These are phyloP conservation scores for Botrytis deweyae DNA, from an alignment of 2,329 filamentous ascomycete species.

Conservation along the genomic window DNA sequence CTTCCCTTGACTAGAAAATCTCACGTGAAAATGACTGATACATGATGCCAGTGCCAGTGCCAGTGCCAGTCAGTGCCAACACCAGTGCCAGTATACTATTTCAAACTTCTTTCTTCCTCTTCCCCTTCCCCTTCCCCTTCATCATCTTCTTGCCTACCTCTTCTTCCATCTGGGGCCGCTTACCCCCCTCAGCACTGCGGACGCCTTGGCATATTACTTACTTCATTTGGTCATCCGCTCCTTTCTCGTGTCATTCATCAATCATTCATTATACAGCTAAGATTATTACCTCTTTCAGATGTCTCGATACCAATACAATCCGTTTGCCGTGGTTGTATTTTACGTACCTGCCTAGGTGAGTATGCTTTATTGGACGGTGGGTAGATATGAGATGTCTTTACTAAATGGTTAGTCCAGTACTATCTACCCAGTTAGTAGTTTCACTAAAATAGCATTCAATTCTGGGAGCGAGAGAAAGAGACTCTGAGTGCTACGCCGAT, in stretches of 20 bases:
- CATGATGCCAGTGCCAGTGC: not conserved
- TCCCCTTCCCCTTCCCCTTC: not conserved
- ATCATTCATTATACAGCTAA: not conserved
- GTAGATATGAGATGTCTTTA: not conserved
- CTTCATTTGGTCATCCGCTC: no score
- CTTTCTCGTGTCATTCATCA: not conserved
- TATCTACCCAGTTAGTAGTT: not conserved
- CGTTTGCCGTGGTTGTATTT: not conserved
- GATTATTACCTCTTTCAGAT: not conserved
- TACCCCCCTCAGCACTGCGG: not conserved
- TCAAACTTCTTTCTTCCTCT: not conserved
- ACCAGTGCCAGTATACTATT: no score
- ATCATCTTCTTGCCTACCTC: not conserved
- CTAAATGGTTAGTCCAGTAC: not conserved
- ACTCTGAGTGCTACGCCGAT: not conserved
- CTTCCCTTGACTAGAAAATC: not conserved
- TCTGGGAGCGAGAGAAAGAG: not conserved
- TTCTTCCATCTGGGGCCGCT: not conserved
- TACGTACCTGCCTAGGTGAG: not conserved
- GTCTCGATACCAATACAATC: not conserved
- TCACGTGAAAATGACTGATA: not conserved
- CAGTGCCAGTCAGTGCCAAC: not conserved
- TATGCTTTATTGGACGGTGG: not conserved
- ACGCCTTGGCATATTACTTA: conserved; percentile 1
- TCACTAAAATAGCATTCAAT: not conserved